Conservation (phyloP, 805 yeast species). For the Candida lessepsii region DNA sequence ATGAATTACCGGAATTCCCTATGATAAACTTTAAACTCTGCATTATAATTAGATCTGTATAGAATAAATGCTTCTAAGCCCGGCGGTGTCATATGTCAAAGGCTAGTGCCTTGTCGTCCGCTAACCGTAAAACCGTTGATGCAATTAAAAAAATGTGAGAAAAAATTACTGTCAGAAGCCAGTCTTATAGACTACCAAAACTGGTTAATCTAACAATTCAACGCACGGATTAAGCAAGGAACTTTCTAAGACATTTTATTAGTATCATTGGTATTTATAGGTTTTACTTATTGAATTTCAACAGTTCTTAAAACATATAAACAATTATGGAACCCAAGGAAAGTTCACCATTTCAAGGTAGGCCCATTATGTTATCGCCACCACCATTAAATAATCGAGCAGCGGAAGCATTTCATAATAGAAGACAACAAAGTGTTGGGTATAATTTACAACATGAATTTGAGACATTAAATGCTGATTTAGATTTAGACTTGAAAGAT, state of each 20-base stretch:
- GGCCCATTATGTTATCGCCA: conserved; percentile 43
- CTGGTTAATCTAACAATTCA: background rate
- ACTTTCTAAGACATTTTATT: too few species aligned
- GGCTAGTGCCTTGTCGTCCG: background rate
- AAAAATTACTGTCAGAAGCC: conserved; percentile 1
- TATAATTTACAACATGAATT: conserved; percentile 47
- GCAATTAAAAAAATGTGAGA: conserved; percentile 3
- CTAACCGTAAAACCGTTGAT: conserved; percentile 2
- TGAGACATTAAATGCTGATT: conserved; percentile 45
- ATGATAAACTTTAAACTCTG: too few species aligned
- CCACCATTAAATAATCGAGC: conserved; percentile 32
- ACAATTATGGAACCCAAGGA: conserved; percentile 16
- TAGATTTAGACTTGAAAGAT: conserved; percentile 42
- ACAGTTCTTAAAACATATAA: background rate
- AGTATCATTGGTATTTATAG: background rate
- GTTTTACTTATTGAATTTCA: too few species aligned
- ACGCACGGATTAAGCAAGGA: too few species aligned
- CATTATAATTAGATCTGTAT: too few species aligned
- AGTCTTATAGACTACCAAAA: background rate
- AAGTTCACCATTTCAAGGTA: conserved; percentile 22
- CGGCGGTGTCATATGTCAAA: too few species aligned
- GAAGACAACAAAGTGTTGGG: conserved; percentile 44
- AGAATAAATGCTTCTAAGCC: too few species aligned
- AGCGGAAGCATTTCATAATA: conserved; percentile 13
- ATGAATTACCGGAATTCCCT: too few species aligned